Percentiles rank a stretch among this genome's conserved stretches.
These are phyloP conservation scores for Rhizophagus prolifer DNA, from an alignment of 192 early-diverging fungal species.

Conservation along the genomic window DNA sequence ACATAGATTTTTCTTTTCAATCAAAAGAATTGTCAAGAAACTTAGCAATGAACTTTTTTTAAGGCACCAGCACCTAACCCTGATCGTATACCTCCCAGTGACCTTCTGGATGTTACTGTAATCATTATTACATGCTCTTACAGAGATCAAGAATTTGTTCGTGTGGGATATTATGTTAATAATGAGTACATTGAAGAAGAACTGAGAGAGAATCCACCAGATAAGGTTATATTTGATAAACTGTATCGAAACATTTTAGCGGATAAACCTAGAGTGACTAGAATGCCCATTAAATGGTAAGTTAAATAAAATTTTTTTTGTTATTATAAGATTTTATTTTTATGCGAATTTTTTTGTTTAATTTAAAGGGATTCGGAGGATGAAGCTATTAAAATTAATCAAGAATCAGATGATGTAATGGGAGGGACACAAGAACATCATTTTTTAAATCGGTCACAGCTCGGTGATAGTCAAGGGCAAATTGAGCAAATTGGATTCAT, in stretches of 20 bases:
- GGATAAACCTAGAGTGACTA: constrained; percentile 92
- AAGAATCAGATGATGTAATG: not conserved
- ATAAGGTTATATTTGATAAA: constrained; percentile 67
- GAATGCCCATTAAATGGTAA: constrained; percentile 76
- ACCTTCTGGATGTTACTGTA: constrained; percentile 87
- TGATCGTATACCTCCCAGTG: constrained; percentile 72
- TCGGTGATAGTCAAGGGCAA: too few species aligned
- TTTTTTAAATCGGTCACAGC: not conserved
- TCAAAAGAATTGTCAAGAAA: not conserved
- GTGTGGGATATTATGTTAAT: constrained; percentile 98
- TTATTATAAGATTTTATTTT: not conserved
- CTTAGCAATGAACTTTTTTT: not conserved
- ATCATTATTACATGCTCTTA: constrained; percentile 90
- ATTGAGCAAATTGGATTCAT: too few species aligned
- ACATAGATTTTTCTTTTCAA: not conserved
- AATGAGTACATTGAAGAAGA: constrained; percentile 90
- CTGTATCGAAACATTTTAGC: constrained; percentile 85
- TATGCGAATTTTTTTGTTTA: not conserved
- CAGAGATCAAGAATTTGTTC: constrained; percentile 88
- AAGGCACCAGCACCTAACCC: constrained; percentile 72
- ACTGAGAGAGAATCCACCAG: constrained; percentile 76
- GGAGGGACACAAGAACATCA: not conserved
- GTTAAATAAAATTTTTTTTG: not conserved
- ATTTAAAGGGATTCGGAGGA: not conserved
- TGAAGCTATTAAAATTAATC: not conserved